Base-by-base conservation (phyloP, 2,329 filamentous ascomycete genomes). In the Camillea tinctor region DNA sequence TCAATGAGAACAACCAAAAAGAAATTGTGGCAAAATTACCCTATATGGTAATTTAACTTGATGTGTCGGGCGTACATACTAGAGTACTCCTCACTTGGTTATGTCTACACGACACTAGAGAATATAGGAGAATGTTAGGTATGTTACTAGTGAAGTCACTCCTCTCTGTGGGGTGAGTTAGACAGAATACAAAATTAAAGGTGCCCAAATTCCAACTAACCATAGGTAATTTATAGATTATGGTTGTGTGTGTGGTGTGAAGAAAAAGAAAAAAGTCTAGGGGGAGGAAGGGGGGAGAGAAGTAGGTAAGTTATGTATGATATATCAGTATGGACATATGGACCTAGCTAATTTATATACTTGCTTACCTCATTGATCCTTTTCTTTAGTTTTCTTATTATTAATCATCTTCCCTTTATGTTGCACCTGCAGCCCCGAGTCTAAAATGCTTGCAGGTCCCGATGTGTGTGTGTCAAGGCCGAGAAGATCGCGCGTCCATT, bases 181-280 rank as follows among this genome's bases (percentile, higher is more conserved):
- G 36, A 44, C 2, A n/a, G n/a, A n/a, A 15, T 30, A 30, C 26
- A 30, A 13, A 30, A 30, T 30, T 30, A 30, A 30, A 30, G 13
- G 13, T 6, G 26, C 26, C 26, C 26, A 6, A 30, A 30, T 13
- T 30, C 26, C 26, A 30, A 30, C 6, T 30, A 30, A 30, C 26
- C 7, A 9, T 30, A 30, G 8, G 26, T 11, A 30, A 30, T 30
- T 30, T 11, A 7, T 11, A 30, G 3, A 30, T 11, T 9, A 30
- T 30, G 6, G 26, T 7, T 7, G 13, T 30, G 26, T 30, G 26
- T 30, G 26, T 7, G 26, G 26, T 30, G 6, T 30, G 3, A 4
- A 51, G 55, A 49, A 26, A 23, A 55, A 57, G 26, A 59, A 51
- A 50, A n/a, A 44, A 44, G 36, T 44, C 36, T 44, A 15, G 36